These are phyloP conservation scores for Apiotrichum gamsii DNA, from an alignment of 1,284 basidiomycete species.

Conservation along the genomic window DNA sequence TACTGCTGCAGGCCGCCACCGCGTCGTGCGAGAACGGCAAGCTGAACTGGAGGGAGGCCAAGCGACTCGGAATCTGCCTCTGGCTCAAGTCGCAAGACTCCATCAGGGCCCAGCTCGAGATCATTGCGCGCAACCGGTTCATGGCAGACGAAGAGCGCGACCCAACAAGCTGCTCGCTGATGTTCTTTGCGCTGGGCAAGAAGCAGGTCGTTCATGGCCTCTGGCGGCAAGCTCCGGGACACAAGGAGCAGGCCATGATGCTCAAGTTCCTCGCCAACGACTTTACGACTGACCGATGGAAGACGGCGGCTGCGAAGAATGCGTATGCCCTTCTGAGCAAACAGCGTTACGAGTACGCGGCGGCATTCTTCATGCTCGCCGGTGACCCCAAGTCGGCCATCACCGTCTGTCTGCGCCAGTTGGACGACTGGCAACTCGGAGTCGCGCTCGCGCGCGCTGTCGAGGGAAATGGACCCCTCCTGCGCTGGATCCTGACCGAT, in stretches of 20 bases:
- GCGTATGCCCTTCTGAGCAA: constrained; percentile 89
- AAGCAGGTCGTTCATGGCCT: constrained; percentile 84
- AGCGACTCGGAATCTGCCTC: constrained; percentile 74
- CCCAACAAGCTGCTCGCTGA: constrained; percentile 79
- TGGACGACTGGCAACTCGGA: constrained; percentile 84
- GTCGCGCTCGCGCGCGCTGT: constrained; percentile 76
- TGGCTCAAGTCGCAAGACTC: constrained; percentile 76
- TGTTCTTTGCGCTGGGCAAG: constrained; percentile 93
- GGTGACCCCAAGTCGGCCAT: constrained; percentile 84
- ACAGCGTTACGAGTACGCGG: constrained; percentile 91
- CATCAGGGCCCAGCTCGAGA: constrained; percentile 75
- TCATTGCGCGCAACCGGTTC: constrained; percentile 88
- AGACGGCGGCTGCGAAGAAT: constrained; percentile 90
- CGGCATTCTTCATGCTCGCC: constrained; percentile 93
- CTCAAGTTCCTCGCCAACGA: constrained; percentile 89
- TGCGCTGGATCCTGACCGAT: constrained; percentile 63
- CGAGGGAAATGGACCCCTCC: constrained; percentile 72
- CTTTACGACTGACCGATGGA: constrained; percentile 79
- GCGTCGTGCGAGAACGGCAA: constrained; percentile 65
- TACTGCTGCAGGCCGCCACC: constrained; percentile 66
- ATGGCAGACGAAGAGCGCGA: constrained; percentile 78
- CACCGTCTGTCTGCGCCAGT: constrained; percentile 79
- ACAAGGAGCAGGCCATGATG: constrained; percentile 84
- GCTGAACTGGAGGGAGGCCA: constrained; percentile 81
- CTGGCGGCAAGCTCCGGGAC: constrained; percentile 92